These are phyloP conservation scores for Agapanthus africanus DNA, from an alignment of 106 monocot genomes.

Conservation along the genomic window DNA sequence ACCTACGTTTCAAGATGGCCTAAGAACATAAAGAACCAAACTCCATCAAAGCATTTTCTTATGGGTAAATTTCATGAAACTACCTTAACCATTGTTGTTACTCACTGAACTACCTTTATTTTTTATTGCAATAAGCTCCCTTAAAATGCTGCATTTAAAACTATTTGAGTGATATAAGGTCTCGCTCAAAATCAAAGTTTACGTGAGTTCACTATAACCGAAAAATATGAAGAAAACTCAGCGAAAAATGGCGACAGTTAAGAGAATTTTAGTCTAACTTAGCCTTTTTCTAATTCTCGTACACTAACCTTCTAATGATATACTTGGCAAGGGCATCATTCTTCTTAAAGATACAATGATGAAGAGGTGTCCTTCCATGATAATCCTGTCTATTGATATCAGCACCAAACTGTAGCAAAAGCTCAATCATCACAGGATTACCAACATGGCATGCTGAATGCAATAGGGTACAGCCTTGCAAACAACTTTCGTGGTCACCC, in stretches of 20 bases:
- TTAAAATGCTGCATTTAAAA: no score
- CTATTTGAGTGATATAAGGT: no score
- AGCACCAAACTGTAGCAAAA: slow-evolving; percentile 85
- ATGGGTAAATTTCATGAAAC: no score
- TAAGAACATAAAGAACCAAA: background rate
- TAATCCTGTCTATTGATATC: slow-evolving; percentile 73
- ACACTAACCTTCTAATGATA: slow-evolving; percentile 62
- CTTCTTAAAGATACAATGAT: slow-evolving; percentile 65
- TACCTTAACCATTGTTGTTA: no score
- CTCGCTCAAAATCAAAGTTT: no score
- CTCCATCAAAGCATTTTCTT: background rate
- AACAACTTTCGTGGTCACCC: slow-evolving; percentile 45
- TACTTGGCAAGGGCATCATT: slow-evolving; percentile 72
- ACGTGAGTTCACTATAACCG: no score
- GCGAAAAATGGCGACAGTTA: no score
- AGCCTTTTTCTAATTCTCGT: background rate
- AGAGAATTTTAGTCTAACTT: no score
- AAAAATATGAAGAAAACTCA: no score
- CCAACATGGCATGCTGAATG: slow-evolving; percentile 83
- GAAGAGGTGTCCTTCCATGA: slow-evolving; percentile 89
- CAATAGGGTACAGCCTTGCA: slow-evolving; percentile 69
- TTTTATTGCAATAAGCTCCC: no score
- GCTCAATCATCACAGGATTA: slow-evolving; percentile 65
- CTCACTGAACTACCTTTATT: no score
- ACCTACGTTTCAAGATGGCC: background rate